phyloP scores from a whole-genome alignment of 1,139 yeast genomes.

The Yamadazyma triangularis region DNA sequence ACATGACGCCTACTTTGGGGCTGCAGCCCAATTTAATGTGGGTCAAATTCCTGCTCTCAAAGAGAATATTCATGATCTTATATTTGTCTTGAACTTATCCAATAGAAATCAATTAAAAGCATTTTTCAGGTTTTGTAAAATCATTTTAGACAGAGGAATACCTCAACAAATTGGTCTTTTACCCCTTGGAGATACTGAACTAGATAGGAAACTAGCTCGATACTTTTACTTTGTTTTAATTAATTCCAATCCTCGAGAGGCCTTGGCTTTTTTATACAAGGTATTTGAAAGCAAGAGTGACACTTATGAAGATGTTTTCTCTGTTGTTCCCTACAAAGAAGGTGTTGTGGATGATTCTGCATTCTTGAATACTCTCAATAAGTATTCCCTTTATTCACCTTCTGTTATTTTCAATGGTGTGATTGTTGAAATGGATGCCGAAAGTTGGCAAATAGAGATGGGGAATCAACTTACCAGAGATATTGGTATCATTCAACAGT shows the following conservation, averaged over 20 bases:
- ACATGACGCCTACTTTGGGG: constrained; percentile 30
- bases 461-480: constrained; percentile 38
- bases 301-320: constrained; percentile 16
- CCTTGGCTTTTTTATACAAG: constrained; percentile 39
- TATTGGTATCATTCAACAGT: constrained; percentile 22
- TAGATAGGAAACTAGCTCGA: constrained; percentile 28
- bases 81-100: constrained; percentile 66
- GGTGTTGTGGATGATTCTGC: constrained; percentile 25
- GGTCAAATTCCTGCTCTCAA: constrained; percentile 67
- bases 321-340: constrained; percentile 2
- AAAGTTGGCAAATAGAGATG: constrained; percentile 38
- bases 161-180: constrained; percentile 82
- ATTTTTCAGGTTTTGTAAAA: constrained; percentile 44
- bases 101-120: constrained; percentile 44
- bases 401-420: constrained; percentile 72
- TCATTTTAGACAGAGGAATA: constrained; percentile 52
- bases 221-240: constrained; percentile 31
- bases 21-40: constrained; percentile 24
- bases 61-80: constrained; percentile 72
- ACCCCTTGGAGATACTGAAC: constrained; percentile 44
- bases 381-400: constrained; percentile 43
- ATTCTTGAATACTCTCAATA: constrained; percentile 17
- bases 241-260: constrained; percentile 29
- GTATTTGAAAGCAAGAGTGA: constrained; percentile 23
- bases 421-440: constrained; percentile 35